Conservation (phyloP, 2,329 filamentous ascomycete species). For the Aspergillus sojae region DNA sequence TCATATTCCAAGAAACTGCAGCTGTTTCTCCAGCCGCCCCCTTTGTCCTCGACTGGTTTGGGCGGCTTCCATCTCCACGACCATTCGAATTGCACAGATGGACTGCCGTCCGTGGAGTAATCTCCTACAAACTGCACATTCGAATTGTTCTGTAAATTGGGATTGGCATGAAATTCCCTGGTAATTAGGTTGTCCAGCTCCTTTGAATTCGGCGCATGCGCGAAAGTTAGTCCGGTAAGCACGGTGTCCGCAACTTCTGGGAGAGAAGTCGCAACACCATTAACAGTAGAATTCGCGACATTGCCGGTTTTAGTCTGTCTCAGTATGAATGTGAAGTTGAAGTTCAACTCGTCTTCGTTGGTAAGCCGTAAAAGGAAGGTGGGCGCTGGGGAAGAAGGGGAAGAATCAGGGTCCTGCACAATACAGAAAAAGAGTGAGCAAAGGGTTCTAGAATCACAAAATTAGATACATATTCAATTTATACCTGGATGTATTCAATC, state of each 20-base stretch:
- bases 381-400: constrained; percentile 53
- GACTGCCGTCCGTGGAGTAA: constrained; percentile 78
- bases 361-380: constrained; percentile 82
- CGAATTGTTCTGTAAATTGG: constrained; percentile 94
- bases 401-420: constrained; percentile 73
- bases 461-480: neutral
- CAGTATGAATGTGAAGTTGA: constrained; percentile 89
- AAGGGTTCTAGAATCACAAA: neutral
- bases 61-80: constrained; percentile 97
- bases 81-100: constrained; percentile 89
- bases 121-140: constrained; percentile 96
- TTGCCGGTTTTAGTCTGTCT: constrained; percentile 54
- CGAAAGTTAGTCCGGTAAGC: constrained; percentile 88
- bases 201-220: constrained; percentile 80
- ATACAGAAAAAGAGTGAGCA: constrained; percentile 24
- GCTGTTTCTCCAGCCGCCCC: constrained; percentile 91
- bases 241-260: constrained; percentile 66
- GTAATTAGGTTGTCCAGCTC: constrained; percentile 95
- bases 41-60: constrained; percentile 75
- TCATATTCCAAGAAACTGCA: constrained; percentile 99
- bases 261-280: constrained; percentile 54
- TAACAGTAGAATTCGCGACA: constrained; percentile 54
- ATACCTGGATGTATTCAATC: constrained; percentile 90
- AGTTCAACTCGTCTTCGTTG: constrained; percentile 89
- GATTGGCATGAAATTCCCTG: constrained; percentile 93